phyloP scores from a whole-genome alignment of 257 asterid genomes.

The Solanum ossicruentum region DNA sequence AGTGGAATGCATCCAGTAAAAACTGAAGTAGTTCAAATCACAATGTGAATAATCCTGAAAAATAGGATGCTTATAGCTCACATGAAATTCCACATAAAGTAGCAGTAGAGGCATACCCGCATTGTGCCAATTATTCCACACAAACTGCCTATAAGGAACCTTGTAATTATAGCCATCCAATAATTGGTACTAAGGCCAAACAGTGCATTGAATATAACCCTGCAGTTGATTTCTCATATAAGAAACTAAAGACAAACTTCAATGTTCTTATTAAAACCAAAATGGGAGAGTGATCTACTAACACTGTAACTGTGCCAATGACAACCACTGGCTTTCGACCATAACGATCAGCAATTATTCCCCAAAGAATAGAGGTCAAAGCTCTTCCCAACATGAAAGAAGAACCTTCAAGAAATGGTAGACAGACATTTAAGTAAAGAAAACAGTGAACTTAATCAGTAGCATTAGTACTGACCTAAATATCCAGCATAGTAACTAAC shows the following conservation, averaged over 20 bases:
- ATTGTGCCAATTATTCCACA: constrained; percentile 74
- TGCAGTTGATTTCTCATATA: constrained; percentile 12
- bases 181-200: constrained; percentile 67
- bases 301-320: constrained; percentile 49
- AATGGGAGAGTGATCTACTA: constrained; percentile 4
- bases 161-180: constrained; percentile 67
- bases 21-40: neutral
- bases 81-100: neutral
- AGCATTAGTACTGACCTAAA: constrained; percentile 30
- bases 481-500: constrained; percentile 68
- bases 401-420: constrained; percentile 30
- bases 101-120: constrained; percentile 27
- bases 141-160: constrained; percentile 73
- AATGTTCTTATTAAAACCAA: neutral
- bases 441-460: neutral
- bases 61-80: neutral
- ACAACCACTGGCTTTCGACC: constrained; percentile 69
- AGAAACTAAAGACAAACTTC: neutral
- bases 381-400: constrained; percentile 72
- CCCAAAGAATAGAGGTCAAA: constrained; percentile 62
- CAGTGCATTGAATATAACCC: constrained; percentile 67
- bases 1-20: neutral
- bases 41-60: neutral
- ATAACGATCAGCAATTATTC: constrained; percentile 48
- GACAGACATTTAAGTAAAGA: neutral